Evolutionary conservation across 2,329 filamentous ascomycete genomes (phyloP).

Genomic region (Fusarium marasasianum): DNA sequence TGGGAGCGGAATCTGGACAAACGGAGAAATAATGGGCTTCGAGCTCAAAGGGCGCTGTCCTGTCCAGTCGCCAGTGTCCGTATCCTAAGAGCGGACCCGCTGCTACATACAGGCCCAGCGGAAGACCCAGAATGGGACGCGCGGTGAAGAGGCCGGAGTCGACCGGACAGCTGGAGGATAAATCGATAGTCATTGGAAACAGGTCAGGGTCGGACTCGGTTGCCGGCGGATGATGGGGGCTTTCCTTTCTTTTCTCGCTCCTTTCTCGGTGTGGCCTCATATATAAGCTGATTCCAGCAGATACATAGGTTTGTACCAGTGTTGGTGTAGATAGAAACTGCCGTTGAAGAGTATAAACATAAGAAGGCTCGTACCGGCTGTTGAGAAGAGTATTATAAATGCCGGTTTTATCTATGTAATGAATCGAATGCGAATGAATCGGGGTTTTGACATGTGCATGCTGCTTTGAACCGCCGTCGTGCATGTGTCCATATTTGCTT

Average conservation of each 20-base stretch:
- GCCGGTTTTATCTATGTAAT: background rate
- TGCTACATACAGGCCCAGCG: constrained; percentile 27
- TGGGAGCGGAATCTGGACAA: constrained; percentile 29
- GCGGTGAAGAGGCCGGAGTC: constrained; percentile 37
- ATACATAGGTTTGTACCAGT: background rate
- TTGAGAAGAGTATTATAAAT: background rate
- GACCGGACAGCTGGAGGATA: constrained; percentile 30
- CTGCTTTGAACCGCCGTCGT: background rate
- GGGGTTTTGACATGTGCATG: constrained; percentile 7
- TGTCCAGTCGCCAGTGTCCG: background rate
- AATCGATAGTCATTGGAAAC: constrained; percentile 5
- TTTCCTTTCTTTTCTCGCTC: constrained; percentile 9
- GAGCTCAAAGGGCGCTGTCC: constrained; percentile 6
- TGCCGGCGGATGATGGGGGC: constrained; percentile 14
- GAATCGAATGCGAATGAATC: background rate
- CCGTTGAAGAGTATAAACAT: background rate
- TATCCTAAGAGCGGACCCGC: constrained; percentile 27
- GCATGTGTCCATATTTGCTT: background rate
- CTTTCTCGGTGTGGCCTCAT: background rate
- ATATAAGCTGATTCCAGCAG: background rate
- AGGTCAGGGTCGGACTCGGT: constrained; percentile 6
- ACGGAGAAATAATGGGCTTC: constrained; percentile 24
- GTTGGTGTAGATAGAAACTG: background rate
- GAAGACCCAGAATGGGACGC: constrained; percentile 24
- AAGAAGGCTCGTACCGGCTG: background rate